phyloP scores from a whole-genome alignment of 306 rosid genomes.

The Argentina anserina region DNA sequence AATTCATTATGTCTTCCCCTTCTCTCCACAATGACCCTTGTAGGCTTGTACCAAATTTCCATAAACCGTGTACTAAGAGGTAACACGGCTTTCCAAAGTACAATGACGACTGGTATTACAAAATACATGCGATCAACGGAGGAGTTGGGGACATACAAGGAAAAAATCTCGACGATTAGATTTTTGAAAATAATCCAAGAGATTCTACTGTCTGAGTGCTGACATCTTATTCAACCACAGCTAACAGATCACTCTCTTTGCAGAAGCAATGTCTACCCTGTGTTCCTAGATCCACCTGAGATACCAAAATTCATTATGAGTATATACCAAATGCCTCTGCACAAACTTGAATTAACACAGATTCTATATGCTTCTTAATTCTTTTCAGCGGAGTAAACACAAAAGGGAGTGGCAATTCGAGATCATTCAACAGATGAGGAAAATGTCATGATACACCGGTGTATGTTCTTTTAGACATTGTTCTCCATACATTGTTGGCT shows the following conservation, averaged over 20 bases:
- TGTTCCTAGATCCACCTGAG: slow-evolving; percentile 92
- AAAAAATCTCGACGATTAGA: background rate
- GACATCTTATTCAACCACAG: slow-evolving; percentile 63
- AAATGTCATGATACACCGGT: background rate
- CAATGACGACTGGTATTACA: background rate
- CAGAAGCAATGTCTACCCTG: slow-evolving; percentile 79
- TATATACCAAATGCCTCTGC: background rate
- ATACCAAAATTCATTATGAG: background rate
- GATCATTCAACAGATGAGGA: background rate
- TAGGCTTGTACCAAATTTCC: background rate
- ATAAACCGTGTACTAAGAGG: no score
- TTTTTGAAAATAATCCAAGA: background rate
- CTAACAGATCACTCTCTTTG: slow-evolving; percentile 74
- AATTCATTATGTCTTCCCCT: background rate
- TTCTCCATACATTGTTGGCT: background rate
- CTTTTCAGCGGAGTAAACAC: background rate
- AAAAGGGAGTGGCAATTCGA: background rate
- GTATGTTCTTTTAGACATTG: background rate
- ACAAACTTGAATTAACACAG: background rate
- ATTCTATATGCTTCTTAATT: background rate
- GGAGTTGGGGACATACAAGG: background rate
- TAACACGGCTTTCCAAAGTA: background rate
- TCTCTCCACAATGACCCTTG: background rate
- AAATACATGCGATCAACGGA: background rate
- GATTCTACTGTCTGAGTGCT: background rate